Percentiles rank a stretch among this genome's conserved stretches.
phyloP scores from a whole-genome alignment of 1,139 yeast species.

The Candida sp. region DNA sequence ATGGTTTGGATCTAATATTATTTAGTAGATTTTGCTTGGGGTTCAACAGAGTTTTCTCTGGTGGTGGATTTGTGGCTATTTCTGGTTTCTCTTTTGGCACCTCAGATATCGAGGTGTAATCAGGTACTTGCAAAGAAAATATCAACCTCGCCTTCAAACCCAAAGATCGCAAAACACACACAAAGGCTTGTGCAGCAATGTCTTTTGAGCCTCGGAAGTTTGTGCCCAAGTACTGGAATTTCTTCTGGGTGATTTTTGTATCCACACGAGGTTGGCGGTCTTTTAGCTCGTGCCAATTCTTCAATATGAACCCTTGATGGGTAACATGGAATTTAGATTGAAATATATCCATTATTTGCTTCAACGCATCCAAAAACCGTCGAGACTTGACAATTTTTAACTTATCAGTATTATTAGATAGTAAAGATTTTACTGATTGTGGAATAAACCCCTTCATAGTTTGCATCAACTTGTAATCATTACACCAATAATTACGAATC shows the following conservation, averaged over 20 bases:
- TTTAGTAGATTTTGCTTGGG: neutral
- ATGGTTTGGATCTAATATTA: neutral
- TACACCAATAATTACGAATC: conserved; percentile 73
- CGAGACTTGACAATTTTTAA: conserved; percentile 55
- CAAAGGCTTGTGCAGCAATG: conserved; percentile 84
- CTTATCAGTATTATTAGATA: conserved; percentile 35
- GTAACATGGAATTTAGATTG: conserved; percentile 51
- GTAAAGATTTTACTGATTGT: conserved; percentile 33
- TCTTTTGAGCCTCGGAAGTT: conserved; percentile 71
- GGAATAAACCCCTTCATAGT: conserved; percentile 47
- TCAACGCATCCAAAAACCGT: conserved; percentile 69
- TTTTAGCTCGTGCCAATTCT: conserved; percentile 56
- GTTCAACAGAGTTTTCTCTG: neutral
- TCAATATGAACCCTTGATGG: conserved; percentile 43
- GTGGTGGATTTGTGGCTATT: neutral
- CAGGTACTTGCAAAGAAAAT: conserved; percentile 87
- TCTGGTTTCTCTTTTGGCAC: conserved; percentile 5
- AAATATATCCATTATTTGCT: conserved; percentile 64
- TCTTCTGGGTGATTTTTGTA: conserved; percentile 23
- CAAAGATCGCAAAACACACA: conserved; percentile 65
- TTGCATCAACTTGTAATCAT: conserved; percentile 40
- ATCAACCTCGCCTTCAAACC: conserved; percentile 74
- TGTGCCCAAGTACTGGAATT: conserved; percentile 39
- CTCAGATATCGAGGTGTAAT: conserved; percentile 48
- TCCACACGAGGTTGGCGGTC: conserved; percentile 19